Evolutionary conservation across 192 early-diverging fungal species (phyloP).

Genomic region (Rhizophagus prolifer): DNA sequence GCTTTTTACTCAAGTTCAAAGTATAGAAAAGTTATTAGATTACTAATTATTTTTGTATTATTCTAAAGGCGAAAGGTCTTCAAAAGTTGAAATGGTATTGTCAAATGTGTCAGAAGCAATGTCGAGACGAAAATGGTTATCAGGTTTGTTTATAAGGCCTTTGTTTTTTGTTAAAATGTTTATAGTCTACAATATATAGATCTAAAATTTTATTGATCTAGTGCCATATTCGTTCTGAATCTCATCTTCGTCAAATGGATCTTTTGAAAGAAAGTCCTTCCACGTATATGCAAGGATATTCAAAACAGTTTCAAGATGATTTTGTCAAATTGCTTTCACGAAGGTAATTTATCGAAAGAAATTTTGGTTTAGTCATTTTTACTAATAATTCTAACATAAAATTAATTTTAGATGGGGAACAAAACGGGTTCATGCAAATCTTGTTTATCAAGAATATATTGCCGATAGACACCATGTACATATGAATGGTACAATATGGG

Average conservation of each 20-base stretch:
- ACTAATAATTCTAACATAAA: neutral
- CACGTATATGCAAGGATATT: constrained; percentile 47
- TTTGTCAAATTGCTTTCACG: constrained; percentile 84
- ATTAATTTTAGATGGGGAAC: constrained; percentile 66
- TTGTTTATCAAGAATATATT: constrained; percentile 97
- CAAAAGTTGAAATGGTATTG: constrained; percentile 83
- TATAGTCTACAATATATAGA: neutral
- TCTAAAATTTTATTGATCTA: neutral
- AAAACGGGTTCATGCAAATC: constrained; percentile 84
- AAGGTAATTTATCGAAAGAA: constrained; percentile 37
- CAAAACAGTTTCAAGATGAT: constrained; percentile 77
- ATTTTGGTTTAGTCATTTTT: neutral
- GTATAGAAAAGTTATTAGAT: neutral
- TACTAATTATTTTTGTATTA: neutral
- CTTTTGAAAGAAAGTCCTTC: constrained; percentile 68
- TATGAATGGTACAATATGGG: constrained; percentile 96
- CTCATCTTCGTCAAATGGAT: constrained; percentile 78
- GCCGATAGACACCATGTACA: constrained; percentile 88
- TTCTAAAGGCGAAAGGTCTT: constrained; percentile 67
- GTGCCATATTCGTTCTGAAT: constrained; percentile 57
- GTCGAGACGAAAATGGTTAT: constrained; percentile 86
- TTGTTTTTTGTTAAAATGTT: neutral
- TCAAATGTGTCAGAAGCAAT: constrained; percentile 80
- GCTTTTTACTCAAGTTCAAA: neutral
- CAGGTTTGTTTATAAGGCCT: constrained; percentile 35